These are phyloP conservation scores for Candida sonorensis DNA, from an alignment of 805 yeast species.

Conservation along the genomic window DNA sequence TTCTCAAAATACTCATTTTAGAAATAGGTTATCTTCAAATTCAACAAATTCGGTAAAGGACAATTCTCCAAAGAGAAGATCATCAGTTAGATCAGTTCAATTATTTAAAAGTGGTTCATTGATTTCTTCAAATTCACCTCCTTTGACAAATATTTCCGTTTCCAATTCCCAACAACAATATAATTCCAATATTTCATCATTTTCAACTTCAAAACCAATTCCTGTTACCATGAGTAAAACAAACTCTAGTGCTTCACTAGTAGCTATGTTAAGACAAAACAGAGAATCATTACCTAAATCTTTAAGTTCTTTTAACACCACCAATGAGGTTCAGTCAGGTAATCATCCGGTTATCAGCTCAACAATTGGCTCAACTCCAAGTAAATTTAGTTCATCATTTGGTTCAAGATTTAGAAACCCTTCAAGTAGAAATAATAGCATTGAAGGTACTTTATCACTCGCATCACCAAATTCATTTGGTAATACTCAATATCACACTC, in stretches of 20 bases:
- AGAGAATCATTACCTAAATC: conserved; percentile 34
- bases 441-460: conserved; percentile 19
- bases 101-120: conserved; percentile 62
- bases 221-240: conserved; percentile 40
- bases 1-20: conserved; percentile 13
- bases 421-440: conserved; percentile 22
- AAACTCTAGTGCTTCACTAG: conserved; percentile 47
- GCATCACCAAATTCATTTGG: conserved; percentile 10
- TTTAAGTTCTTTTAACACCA: conserved; percentile 27
- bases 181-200: conserved; percentile 13
- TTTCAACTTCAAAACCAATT: conserved; percentile 24
- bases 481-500: too few relatives aligned
- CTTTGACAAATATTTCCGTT: too few relatives aligned
- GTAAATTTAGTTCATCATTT: conserved; percentile 66
- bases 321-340: background rate
- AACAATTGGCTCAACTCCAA: conserved; percentile 31
- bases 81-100: conserved; percentile 38
- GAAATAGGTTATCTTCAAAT: conserved; percentile 14
- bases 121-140: conserved; percentile 30
- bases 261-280: conserved; percentile 41
- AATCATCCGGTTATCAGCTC: conserved; percentile 5
- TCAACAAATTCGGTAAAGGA: conserved; percentile 15
- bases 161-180: too few relatives aligned
- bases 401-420: conserved; percentile 43
- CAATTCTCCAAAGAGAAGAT: conserved; percentile 20